Base-by-base conservation (phyloP, 805 yeast genomes). In the Metschnikowia corniflorae region DNA sequence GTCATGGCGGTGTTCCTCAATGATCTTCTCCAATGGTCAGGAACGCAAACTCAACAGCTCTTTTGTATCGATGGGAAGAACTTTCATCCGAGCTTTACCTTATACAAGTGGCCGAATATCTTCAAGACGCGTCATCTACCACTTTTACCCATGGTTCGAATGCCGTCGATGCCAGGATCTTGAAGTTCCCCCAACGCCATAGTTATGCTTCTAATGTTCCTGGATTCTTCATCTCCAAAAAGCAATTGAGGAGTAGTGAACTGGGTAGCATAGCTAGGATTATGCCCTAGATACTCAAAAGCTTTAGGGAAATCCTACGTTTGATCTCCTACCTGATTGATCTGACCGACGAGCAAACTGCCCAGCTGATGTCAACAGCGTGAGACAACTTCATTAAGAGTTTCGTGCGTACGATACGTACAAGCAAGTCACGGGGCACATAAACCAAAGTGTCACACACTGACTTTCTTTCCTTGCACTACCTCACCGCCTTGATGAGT, bases 101-200 rank as follows among this genome's bases (percentile, higher is more conserved):
- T 33, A 95, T 91, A 58, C 96, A 91, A 55, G 74, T 86, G 2
- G 93, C 94, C 1, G 85, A 87, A 52, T 54, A 85, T 18, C 67
- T 89, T 2, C 73, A 63, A 33, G 56, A 60, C 42, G 73, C 87
- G 3, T 52, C 63, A 14, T 44, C 41, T 56, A 16, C 63, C 50
- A 35, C 56, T 51, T 42, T 60, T 52, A 49, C 62, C 61, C 64
- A 74, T 17, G 82, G 83, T 1, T 63, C 70, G 0, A 61, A 69
- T 2, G 55, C 75, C 20, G 44, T 70, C 6, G 88, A 82, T 46
- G 66, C 74, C 16, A 95, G 93, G 1, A 73, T 78, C 40, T 73
- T 83, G 5, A 70, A 78, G 8, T 87, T 75, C 56, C 85, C 79
- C 51, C 63, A 76, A 35, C 73, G 97, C 49, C 71, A 82, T 35